Evolutionary conservation across 345 rosid species (phyloP), one percentile per base, ranked within the genome.

Genomic region (Excoecaria agallocha): DNA sequence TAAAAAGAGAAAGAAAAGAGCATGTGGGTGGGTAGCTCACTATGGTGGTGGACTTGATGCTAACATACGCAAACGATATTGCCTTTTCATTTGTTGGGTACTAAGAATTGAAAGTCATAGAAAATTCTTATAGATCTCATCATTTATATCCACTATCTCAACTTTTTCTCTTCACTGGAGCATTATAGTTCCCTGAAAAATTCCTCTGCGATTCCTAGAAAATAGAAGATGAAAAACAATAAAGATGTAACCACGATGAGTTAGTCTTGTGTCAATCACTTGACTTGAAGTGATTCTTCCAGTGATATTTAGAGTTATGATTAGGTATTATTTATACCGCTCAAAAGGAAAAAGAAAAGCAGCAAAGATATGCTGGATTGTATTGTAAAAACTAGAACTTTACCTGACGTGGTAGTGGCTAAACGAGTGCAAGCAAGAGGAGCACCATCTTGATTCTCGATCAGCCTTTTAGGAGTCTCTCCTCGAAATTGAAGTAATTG

Each of bases 381-480:
- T n/a, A n/a, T n/a, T n/a, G n/a, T n/a, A n/a, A n/a, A n/a, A n/a
- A n/a, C n/a, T n/a, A 51, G 57, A 70, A 57, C 72, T 74, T 79
- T 74, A 79, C 82, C 78, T 79, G 82, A 65, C 46, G 78, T 39
- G 62, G 78, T 65, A 38, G 81, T 24, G 58, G 69, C 69, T 57
- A 72, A 66, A 60, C 66, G 71, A 62, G 70, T 69, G 70, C 61
- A 55, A 6, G 71, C 64, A 20, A 78, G 74, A 67, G 81, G 37
- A 79, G 59, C 48, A 56, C 48, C 75, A 35, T 60, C 73, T 56
- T 56, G 79, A 81, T 35, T 72, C 77, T 81, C 83, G 78, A 85
- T 71, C 62, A 46, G 77, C 80, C 84, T 77, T 77, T 86, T 84
- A 60, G 89, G 77, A 77, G 78, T 71, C 46, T 78, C 82, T 38